Conservation (phyloP, 2,329 filamentous ascomycete species). For the Ceratocystis ficicola region DNA sequence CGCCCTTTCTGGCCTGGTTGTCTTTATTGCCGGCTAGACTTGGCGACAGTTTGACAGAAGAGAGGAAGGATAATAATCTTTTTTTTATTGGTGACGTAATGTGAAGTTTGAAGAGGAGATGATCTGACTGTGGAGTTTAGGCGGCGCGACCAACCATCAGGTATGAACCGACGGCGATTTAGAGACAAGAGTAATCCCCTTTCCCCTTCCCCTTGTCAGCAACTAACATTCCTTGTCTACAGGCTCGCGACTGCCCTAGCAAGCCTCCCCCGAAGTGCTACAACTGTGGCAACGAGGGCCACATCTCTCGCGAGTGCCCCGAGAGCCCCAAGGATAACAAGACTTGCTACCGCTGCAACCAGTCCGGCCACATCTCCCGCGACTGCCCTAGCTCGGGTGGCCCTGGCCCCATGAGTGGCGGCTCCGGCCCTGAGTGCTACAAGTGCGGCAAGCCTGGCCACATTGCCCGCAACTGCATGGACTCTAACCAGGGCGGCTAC, state of each 20-base stretch:
- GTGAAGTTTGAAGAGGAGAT: constrained; percentile 21
- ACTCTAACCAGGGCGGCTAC: constrained; percentile 45
- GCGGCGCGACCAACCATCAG: constrained; percentile 63
- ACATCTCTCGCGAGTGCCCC: constrained; percentile 85
- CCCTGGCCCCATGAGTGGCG: constrained; percentile 36
- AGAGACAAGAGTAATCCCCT: constrained; percentile 18
- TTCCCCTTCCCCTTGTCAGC: constrained; percentile 9
- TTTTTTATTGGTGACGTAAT: constrained; percentile 16
- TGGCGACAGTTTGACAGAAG: background rate
- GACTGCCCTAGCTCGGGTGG: constrained; percentile 55
- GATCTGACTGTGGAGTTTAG: constrained; percentile 34
- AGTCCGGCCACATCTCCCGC: constrained; percentile 80
- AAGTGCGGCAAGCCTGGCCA: constrained; percentile 96
- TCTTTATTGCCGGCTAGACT: background rate
- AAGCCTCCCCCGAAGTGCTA: constrained; percentile 75
- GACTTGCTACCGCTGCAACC: constrained; percentile 67
- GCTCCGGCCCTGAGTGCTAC: constrained; percentile 66
- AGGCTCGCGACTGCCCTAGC: constrained; percentile 79
- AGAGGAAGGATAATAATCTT: background rate
- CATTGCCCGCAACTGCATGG: constrained; percentile 83
- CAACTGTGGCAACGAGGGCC: constrained; percentile 66
- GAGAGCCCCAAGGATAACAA: constrained; percentile 77
- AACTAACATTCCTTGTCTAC: constrained; percentile 24
- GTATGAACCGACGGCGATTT: constrained; percentile 37
- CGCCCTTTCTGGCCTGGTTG: background rate